phyloP scores from a whole-genome alignment of 2,329 filamentous ascomycete species.

The Pseudogymnoascus sp. region DNA sequence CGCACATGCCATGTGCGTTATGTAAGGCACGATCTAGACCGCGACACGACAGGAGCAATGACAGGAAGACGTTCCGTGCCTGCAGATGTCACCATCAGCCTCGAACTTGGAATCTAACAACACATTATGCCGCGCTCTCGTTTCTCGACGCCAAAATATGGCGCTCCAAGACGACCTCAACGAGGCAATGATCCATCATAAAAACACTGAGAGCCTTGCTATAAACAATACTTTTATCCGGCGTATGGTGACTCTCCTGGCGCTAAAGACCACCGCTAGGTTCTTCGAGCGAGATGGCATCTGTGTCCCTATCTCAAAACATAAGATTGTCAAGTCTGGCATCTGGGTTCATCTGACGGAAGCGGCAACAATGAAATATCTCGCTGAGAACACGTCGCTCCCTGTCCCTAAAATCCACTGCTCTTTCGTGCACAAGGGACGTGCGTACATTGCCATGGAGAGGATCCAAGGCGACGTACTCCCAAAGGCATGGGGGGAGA shows the following conservation, averaged over 20 bases:
- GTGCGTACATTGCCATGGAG: constrained; percentile 40
- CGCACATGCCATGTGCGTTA: neutral
- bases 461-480: constrained; percentile 25
- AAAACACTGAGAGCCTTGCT: neutral
- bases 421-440: constrained; percentile 32
- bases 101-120: neutral
- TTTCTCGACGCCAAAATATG: neutral
- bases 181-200: neutral
- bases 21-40: neutral
- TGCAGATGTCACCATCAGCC: neutral
- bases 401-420: constrained; percentile 38
- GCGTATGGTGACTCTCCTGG: neutral
- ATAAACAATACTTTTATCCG: neutral
- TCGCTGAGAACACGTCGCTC: constrained; percentile 34
- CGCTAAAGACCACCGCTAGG: neutral
- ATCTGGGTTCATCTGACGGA: constrained; percentile 27
- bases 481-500: constrained; percentile 11
- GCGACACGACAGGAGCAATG: neutral
- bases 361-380: constrained; percentile 32
- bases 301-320: neutral
- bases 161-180: neutral
- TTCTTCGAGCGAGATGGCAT: neutral
- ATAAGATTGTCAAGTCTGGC: constrained; percentile 11
- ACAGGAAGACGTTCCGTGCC: neutral
- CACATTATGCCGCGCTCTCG: neutral